A percentile compares a stretch with the other conserved stretches of the same genome.
These are phyloP conservation scores for Biscutella auriculata DNA, from an alignment of 441 rosid genomes.

Conservation along the genomic window DNA sequence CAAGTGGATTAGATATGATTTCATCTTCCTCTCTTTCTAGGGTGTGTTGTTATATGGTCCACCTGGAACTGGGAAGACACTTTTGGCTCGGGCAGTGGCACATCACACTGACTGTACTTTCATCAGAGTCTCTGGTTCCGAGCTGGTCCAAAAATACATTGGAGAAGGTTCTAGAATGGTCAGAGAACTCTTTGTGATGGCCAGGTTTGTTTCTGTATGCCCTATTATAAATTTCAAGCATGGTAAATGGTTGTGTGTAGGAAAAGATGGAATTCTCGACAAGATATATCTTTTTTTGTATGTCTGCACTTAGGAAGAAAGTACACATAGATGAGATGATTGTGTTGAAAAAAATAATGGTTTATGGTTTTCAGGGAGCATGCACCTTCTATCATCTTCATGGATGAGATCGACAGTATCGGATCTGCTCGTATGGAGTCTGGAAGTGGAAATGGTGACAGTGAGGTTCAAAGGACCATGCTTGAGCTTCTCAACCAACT, in stretches of 20 bases:
- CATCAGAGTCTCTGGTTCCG: constrained; percentile 96
- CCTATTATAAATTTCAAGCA: neutral
- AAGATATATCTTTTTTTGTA: neutral
- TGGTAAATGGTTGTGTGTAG: neutral
- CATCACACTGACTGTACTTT: constrained; percentile 97
- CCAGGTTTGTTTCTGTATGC: constrained; percentile 44
- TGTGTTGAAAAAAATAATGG: neutral
- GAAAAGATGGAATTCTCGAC: neutral
- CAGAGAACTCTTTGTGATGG: constrained; percentile 96
- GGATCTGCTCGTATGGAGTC: constrained; percentile 97
- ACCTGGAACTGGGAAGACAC: constrained; percentile 93
- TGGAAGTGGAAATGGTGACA: constrained; percentile 91
- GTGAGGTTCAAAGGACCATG: constrained; percentile 92
- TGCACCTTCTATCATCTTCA: constrained; percentile 86
- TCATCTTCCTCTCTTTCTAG: constrained; percentile 21
- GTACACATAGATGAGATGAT: neutral
- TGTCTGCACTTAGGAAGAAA: neutral
- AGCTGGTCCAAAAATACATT: constrained; percentile 87
- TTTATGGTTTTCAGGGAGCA: constrained; percentile 51
- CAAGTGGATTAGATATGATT: neutral
- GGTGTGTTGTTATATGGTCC: constrained; percentile 97
- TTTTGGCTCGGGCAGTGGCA: constrained; percentile 91
- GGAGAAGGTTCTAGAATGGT: constrained; percentile 99
- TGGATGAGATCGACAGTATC: constrained; percentile 92
- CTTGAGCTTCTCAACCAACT: constrained; percentile 95